Conservation (phyloP, 768 basidiomycete genomes). For the Grammothele lineata region DNA sequence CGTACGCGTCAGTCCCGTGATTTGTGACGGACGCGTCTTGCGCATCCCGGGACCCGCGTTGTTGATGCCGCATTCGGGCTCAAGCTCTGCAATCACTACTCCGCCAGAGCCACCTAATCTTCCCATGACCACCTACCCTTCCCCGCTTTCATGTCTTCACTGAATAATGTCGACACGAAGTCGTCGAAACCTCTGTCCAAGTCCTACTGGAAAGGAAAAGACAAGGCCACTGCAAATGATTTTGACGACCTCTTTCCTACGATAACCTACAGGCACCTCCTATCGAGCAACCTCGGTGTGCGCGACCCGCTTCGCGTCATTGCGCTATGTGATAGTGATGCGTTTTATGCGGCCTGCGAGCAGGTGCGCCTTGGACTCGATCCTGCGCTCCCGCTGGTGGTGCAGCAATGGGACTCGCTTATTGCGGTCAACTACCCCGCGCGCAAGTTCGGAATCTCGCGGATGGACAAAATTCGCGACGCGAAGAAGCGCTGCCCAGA, state of each 20-base stretch:
- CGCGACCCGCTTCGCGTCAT: slow-evolving; percentile 79
- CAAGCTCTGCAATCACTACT: too few species aligned
- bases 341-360: slow-evolving; percentile 83
- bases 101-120: too few species aligned
- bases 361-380: slow-evolving; percentile 71
- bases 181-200: slow-evolving; percentile 2
- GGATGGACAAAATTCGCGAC: slow-evolving; percentile 80
- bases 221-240: slow-evolving; percentile 38
- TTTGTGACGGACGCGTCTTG: too few species aligned
- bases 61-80: too few species aligned
- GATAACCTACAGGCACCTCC: slow-evolving; percentile 78
- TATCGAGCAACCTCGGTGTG: slow-evolving; percentile 62
- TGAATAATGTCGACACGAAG: too few species aligned
- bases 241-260: slow-evolving; percentile 59
- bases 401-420: slow-evolving; percentile 81
- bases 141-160: too few species aligned
- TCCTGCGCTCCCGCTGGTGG: slow-evolving; percentile 65
- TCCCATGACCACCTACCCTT: too few species aligned
- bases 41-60: too few species aligned
- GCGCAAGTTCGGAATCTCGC: slow-evolving; percentile 87
- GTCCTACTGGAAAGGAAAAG: slow-evolving; percentile 53
- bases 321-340: slow-evolving; percentile 90
- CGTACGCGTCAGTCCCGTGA: too few species aligned
- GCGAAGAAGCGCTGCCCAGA: slow-evolving; percentile 85
- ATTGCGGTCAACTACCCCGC: slow-evolving; percentile 98